phyloP scores from a whole-genome alignment of 2,329 filamentous ascomycete species.

The Ophiostoma pallidulum region DNA sequence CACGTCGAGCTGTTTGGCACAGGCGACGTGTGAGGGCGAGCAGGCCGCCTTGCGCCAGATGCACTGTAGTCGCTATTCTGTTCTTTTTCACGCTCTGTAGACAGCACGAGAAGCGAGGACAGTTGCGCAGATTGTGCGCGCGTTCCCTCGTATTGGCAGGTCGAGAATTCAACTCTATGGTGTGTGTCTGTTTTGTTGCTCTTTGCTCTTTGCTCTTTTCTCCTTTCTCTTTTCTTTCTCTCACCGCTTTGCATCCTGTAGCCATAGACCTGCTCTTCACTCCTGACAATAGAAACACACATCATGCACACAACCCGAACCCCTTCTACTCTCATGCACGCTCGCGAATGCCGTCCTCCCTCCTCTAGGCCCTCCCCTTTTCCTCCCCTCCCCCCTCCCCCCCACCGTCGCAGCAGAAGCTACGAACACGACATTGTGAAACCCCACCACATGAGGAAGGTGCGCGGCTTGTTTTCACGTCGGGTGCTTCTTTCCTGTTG shows the following conservation, averaged over 20 bases:
- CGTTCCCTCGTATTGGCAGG: no score
- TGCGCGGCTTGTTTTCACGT: constrained; percentile 1
- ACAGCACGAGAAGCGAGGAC: no score
- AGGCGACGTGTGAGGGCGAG: constrained; percentile 32
- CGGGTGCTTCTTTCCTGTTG: background rate
- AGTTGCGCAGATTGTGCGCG: no score
- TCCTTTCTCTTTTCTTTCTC: background rate
- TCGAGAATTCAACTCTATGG: no score
- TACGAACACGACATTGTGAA: background rate
- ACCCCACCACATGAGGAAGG: background rate
- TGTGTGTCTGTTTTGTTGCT: background rate
- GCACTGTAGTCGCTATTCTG: no score
- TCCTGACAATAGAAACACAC: no score
- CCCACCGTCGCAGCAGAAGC: background rate
- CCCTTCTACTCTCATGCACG: background rate
- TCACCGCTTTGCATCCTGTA: background rate
- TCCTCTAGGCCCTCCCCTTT: background rate
- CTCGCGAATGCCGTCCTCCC: no score
- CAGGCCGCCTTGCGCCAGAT: no score
- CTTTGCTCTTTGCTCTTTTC: background rate
- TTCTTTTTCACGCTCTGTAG: no score
- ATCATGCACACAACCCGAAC: no score
- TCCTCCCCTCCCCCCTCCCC: background rate
- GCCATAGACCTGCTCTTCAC: background rate
- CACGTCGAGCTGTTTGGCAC: constrained; percentile 62